Percentiles rank a stretch among this genome's conserved stretches.
Conservation (phyloP, 2,329 filamentous ascomycete species). For the Colletotrichum spinosum region DNA sequence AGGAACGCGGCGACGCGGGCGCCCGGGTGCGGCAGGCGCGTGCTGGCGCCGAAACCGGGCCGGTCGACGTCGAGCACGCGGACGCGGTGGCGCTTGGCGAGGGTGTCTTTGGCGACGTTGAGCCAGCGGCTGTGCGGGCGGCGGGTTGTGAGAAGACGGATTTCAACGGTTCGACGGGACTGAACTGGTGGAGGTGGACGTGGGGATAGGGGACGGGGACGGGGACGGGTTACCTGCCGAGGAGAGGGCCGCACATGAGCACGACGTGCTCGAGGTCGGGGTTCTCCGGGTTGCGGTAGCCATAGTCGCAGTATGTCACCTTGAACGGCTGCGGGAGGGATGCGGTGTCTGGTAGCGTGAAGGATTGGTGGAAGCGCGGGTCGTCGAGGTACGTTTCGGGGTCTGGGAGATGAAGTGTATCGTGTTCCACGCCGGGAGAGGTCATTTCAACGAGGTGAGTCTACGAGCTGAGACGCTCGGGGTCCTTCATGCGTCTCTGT, state of each 20-base stretch:
- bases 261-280: constrained; percentile 43
- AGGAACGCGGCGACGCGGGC: constrained; percentile 44
- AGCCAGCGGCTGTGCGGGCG: constrained; percentile 24
- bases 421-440: not conserved
- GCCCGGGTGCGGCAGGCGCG: constrained; percentile 34
- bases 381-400: constrained; percentile 39
- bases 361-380: constrained; percentile 42
- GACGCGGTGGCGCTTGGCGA: constrained; percentile 46
- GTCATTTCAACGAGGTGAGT: too few relatives aligned
- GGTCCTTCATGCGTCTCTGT: too few relatives aligned
- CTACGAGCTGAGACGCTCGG: too few relatives aligned
- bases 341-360: constrained; percentile 42
- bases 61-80: constrained; percentile 49
- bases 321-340: constrained; percentile 31
- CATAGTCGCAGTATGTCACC: constrained; percentile 46
- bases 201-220: too few relatives aligned
- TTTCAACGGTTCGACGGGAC: not conserved
- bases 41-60: constrained; percentile 51
- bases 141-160: not conserved
- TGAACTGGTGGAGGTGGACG: not conserved
- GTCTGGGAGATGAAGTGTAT: not conserved
- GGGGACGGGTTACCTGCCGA: constrained; percentile 35
- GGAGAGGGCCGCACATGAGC: constrained; percentile 45
- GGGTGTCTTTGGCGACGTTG: constrained; percentile 47
- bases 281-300: constrained; percentile 43